Evolutionary conservation across 2,329 filamentous ascomycete species (phyloP), one percentile per base, ranked within the genome.

Genomic region (Cadophora sp.): DNA sequence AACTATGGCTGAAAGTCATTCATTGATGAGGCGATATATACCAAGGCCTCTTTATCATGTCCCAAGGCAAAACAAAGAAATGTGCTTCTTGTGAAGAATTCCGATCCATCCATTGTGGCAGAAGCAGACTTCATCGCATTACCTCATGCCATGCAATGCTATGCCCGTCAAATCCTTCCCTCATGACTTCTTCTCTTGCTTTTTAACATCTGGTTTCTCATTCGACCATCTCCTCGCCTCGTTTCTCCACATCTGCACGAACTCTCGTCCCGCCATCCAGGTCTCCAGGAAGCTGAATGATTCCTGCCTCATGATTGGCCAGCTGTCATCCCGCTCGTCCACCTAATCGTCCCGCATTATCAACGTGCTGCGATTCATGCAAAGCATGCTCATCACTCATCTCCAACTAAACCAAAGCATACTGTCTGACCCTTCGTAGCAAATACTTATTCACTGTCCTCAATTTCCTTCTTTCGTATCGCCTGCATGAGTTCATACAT

Each of bases 401-500:
- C n/a, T n/a, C n/a, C n/a, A n/a, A n/a, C n/a, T n/a, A n/a, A n/a
- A n/a, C n/a, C n/a, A n/a, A n/a, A n/a, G n/a, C n/a, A n/a, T n/a
- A n/a, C n/a, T n/a, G n/a, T n/a, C n/a, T n/a, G n/a, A n/a, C n/a
- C n/a, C n/a, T 19, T 46, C 31, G 37, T n/a, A 43, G 60, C 55
- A 43, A 16, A 43, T 16, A 11, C 12, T 43, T 22, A 48, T 22
- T 72, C 71, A 4, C 64, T 68, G 12, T 73, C 72, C 61, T 73
- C 75, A 4, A 71, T 27, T 55, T 76, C 46, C 53, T 72, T 73
- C 53, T 83, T 83, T 71, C 81, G 80, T 67, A 97, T 97, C 1
- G 92, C 88, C 79, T 92, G 87, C 93, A 97, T 97, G 66, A 99
- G 83, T 78, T 98, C 95, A 77, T 97, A 97, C 73, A 99, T 82